Evolutionary conservation across 352 stramenopile genomes (phyloP), one percentile per base, ranked within the genome.

Genomic region (Globisporangium echinulatum): DNA sequence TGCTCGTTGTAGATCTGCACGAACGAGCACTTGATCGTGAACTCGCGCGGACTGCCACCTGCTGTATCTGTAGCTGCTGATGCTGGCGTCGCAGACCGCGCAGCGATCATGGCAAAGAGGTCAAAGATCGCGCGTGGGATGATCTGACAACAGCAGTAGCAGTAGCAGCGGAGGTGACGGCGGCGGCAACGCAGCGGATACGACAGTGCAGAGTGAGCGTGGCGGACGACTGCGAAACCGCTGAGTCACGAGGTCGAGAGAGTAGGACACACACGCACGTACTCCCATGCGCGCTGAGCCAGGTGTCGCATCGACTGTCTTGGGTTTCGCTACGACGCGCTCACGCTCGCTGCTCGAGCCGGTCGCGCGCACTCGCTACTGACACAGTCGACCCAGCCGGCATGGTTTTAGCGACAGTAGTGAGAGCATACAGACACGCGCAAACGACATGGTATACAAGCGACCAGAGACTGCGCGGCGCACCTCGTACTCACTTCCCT

Each of bases 1-100:
- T 96, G 77, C 52, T 98, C 91, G 58, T 98, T 98, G 77, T 96
- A 96, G 58, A 96, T 90, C 68, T 96, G 88, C 15, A 92, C 82
- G 56, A 96, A 96, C 5, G 80, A 93, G 59, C 84, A 95, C 42
- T 74, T 69, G 55, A 85, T 50, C 4, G 58, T 68, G 54, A 72
- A 85, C 48, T 85, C 72, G 0, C 73, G 70, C 17, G 46, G 62
- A 8, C 60, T 51, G 1, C 25, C 3, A 2, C 25, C 25, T 33
- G 25, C 25, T 33, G 25, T 33, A 33, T 33, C 25, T 33, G 25
- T 33, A 33, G 25, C 25, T 33, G 25, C 25, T 33, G 62, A 52
- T 19, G 49, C 39, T 3, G 39, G 60, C 7, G 36, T 13, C 0
- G 39, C 13, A 7, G 62, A 64, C 3, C 48, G 58, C 9, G 36